Conservation (phyloP, 331 rosid species). For the Acacia concinna region DNA sequence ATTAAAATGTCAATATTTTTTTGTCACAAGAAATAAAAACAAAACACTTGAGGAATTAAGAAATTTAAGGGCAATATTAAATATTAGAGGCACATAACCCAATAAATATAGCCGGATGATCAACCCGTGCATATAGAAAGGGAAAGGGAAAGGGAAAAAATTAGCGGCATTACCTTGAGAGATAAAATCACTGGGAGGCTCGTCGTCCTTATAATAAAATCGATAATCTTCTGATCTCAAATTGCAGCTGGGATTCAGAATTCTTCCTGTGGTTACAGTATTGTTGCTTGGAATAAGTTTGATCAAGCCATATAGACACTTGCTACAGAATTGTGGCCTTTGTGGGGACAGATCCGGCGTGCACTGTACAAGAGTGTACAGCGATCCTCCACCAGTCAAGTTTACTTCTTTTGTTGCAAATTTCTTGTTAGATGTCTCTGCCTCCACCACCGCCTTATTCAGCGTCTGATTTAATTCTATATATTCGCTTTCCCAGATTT, state of each 20-base stretch:
- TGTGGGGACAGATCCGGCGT: not conserved
- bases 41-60: too few relatives aligned
- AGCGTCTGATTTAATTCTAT: not conserved
- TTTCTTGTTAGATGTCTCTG: not conserved
- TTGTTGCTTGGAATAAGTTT: rapidly evolving
- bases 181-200: not conserved
- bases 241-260: not conserved
- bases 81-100: too few relatives aligned
- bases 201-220: not conserved
- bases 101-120: too few relatives aligned
- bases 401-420: not conserved
- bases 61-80: too few relatives aligned
- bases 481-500: too few relatives aligned
- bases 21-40: too few relatives aligned
- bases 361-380: not conserved
- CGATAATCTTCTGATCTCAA: not conserved
- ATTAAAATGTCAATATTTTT: too few relatives aligned
- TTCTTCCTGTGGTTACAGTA: not conserved
- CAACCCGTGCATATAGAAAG: too few relatives aligned
- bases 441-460: not conserved
- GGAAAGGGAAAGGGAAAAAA: not conserved
- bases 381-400: not conserved
- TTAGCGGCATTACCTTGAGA: not conserved
- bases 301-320: not conserved
- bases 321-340: not conserved